phyloP scores from a whole-genome alignment of 768 basidiomycete genomes.

The Boletales sp. region DNA sequence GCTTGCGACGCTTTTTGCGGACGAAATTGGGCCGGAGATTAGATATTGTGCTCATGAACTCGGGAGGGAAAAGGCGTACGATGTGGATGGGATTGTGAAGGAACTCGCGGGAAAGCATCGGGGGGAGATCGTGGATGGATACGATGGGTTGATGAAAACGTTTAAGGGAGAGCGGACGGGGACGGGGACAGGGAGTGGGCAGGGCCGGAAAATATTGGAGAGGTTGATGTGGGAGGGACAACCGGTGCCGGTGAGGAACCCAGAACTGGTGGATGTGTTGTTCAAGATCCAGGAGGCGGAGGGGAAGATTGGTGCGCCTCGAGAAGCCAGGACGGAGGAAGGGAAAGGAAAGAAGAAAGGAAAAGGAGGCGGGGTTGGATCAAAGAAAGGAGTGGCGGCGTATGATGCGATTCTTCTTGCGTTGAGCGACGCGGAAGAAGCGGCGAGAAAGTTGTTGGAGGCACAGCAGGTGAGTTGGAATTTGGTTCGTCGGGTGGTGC shows the following conservation, averaged over 20 bases:
- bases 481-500: not conserved
- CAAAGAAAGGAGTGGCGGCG: slow-evolving; percentile 77
- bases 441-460: slow-evolving; percentile 75
- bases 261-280: slow-evolving; percentile 86
- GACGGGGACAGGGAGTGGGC: slow-evolving; percentile 31
- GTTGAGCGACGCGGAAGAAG: slow-evolving; percentile 85
- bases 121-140: slow-evolving; percentile 61
- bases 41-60: slow-evolving; percentile 90
- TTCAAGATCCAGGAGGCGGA: slow-evolving; percentile 81
- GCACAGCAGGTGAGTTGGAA: slow-evolving; percentile 65
- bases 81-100: slow-evolving; percentile 69
- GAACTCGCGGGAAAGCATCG: slow-evolving; percentile 58
- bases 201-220: slow-evolving; percentile 52
- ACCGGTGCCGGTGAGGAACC: slow-evolving; percentile 81
- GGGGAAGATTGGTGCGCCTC: slow-evolving; percentile 45
- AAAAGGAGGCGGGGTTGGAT: slow-evolving; percentile 34
- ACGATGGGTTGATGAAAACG: slow-evolving; percentile 48
- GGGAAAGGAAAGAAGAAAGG: slow-evolving; percentile 34
- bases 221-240: slow-evolving; percentile 77
- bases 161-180: slow-evolving; percentile 44
- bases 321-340: slow-evolving; percentile 16
- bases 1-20: slow-evolving; percentile 75
- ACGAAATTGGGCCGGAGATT: slow-evolving; percentile 88
- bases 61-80: slow-evolving; percentile 74
- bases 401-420: slow-evolving; percentile 85